phyloP scores from a whole-genome alignment of 805 yeast species.

The Ogataea degrootiae region DNA sequence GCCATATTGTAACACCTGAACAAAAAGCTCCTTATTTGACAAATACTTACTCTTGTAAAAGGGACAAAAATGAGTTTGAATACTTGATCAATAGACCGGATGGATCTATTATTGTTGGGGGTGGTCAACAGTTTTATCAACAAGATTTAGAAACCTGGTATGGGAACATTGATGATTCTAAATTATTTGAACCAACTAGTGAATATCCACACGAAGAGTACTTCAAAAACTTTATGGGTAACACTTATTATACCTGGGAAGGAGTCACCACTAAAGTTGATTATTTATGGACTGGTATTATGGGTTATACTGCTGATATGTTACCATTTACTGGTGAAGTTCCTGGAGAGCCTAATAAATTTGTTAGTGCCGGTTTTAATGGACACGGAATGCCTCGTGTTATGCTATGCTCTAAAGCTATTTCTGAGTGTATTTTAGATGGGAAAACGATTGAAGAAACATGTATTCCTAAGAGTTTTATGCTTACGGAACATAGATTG shows the following conservation, averaged over 20 bases:
- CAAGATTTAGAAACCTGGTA: conserved; percentile 7
- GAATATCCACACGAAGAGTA: conserved; percentile 13
- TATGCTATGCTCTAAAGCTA: conserved; percentile 35
- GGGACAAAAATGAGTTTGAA: conserved; percentile 23
- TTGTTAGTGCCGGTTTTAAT: conserved; percentile 42
- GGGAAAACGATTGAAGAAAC: conserved; percentile 3
- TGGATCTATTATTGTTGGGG: conserved; percentile 34
- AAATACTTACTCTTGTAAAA: conserved; percentile 30
- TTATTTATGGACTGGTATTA: conserved; percentile 41
- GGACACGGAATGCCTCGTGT: conserved; percentile 52
- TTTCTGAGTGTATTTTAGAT: conserved; percentile 23
- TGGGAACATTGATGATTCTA: conserved; percentile 32
- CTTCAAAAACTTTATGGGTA: conserved; percentile 28
- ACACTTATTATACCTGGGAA: conserved; percentile 32
- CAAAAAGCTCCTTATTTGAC: conserved; percentile 30
- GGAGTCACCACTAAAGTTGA: conserved; percentile 20
- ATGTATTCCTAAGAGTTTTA: conserved; percentile 21
- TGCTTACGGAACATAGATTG: conserved; percentile 16
- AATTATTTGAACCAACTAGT: conserved; percentile 17
- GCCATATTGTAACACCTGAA: conserved; percentile 23
- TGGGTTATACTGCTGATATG: conserved; percentile 39
- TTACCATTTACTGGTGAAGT: conserved; percentile 42
- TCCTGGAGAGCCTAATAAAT: conserved; percentile 27
- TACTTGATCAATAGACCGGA: conserved; percentile 34
- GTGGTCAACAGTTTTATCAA: conserved; percentile 11